phyloP scores from a whole-genome alignment of 352 stramenopile genomes.

The Phytophthora sp. region DNA sequence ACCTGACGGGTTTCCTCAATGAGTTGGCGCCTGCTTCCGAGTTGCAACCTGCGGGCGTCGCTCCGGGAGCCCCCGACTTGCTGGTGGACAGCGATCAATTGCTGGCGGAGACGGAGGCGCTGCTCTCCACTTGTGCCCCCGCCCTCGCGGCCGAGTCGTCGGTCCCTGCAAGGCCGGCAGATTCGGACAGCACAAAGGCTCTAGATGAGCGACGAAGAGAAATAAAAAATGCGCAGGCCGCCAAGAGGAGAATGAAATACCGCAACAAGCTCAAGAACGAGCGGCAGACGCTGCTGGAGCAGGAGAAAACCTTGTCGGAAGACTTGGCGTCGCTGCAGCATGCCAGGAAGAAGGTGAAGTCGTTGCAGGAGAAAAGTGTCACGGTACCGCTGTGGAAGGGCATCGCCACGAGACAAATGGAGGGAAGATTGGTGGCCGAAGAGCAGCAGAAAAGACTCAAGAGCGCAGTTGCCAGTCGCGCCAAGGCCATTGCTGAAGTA shows the following conservation, averaged over 20 bases:
- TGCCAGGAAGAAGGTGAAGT: conserved; percentile 1
- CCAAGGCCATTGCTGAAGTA: conserved; percentile 4
- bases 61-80: background rate
- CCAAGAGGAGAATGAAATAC: conserved; percentile 21
- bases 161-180: too few species aligned
- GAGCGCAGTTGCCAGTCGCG: background rate
- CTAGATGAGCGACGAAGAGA: background rate
- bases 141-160: too few species aligned
- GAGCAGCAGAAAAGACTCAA: conserved; percentile 9
- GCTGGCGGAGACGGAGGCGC: conserved; percentile 9
- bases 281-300: conserved; percentile 7
- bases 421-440: conserved; percentile 11
- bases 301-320: conserved; percentile 12
- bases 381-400: conserved; percentile 4
- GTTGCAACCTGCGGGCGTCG: background rate
- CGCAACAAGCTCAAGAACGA: conserved; percentile 17
- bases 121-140: too few species aligned
- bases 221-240: conserved; percentile 9
- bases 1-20: conserved; percentile 8
- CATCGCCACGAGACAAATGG: conserved; percentile 17
- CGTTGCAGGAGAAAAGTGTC: background rate
- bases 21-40: background rate
- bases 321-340: conserved; percentile 1
- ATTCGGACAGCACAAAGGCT: background rate
- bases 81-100: conserved; percentile 1